Conservation (phyloP, 345 rosid species). For the Cardamine occulta region DNA sequence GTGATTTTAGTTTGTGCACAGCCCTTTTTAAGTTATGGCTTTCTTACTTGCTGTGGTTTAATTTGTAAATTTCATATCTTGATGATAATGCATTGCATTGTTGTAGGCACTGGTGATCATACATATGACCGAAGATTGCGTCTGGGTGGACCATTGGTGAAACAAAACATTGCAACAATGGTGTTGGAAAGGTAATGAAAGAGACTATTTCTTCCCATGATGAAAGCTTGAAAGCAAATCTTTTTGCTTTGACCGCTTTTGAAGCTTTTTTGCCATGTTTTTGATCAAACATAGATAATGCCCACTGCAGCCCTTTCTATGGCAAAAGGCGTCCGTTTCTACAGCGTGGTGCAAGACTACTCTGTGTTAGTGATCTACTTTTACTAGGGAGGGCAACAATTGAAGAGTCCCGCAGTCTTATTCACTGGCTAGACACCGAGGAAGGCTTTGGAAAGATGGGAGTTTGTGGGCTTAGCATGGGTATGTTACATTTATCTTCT, state of each 20-base stretch:
- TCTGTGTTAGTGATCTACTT: conserved; percentile 96
- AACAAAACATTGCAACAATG: conserved; percentile 93
- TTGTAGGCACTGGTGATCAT: conserved; percentile 96
- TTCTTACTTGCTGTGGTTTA: not conserved
- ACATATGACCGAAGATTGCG: conserved; percentile 86
- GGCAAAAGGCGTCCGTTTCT: conserved; percentile 90
- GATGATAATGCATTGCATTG: conserved; percentile 24
- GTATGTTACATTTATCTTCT: conserved; percentile 48
- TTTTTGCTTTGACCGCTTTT: conserved; percentile 40
- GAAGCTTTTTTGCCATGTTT: conserved; percentile 38
- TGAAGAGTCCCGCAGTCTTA: conserved; percentile 90
- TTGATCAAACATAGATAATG: conserved; percentile 44
- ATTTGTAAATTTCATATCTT: not conserved
- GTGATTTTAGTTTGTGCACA: not conserved
- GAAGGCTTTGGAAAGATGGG: conserved; percentile 97
- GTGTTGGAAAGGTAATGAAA: conserved; percentile 84
- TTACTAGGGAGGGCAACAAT: conserved; percentile 91
- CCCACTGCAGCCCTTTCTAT: conserved; percentile 85
- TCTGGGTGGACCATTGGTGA: conserved; percentile 88
- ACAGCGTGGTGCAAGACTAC: conserved; percentile 84
- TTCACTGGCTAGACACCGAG: conserved; percentile 84
- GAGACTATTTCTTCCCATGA: not conserved
- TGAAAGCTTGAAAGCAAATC: conserved; percentile 24
- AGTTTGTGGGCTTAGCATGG: conserved; percentile 98
- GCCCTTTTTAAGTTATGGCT: conserved; percentile 8